Conservation (phyloP, 805 yeast genomes). For the Metschnikowia orientalis region DNA sequence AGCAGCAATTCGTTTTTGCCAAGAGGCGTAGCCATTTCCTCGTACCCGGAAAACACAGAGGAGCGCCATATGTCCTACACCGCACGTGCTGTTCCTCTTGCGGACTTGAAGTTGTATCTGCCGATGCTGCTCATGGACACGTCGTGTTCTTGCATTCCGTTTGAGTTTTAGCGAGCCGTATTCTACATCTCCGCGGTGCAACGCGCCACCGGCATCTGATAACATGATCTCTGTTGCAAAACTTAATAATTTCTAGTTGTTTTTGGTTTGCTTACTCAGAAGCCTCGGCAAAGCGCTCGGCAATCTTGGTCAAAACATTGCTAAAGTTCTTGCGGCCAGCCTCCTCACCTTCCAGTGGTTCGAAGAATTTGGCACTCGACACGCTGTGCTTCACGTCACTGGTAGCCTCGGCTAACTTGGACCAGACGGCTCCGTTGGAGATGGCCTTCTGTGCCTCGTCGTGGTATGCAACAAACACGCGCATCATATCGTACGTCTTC, state of each 20-base stretch:
- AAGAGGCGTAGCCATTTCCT: conserved; percentile 6
- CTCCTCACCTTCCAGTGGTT: conserved; percentile 87
- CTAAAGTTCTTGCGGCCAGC: conserved; percentile 75
- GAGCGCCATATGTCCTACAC: conserved; percentile 14
- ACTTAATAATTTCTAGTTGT: conserved; percentile 7
- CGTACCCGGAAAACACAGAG: too few species aligned
- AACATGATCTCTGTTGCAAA: conserved; percentile 5
- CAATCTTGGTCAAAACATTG: conserved; percentile 65
- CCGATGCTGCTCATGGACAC: too few species aligned
- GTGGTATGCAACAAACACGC: conserved; percentile 81
- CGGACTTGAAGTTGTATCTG: conserved; percentile 6
- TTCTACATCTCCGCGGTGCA: too few species aligned
- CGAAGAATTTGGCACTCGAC: conserved; percentile 91
- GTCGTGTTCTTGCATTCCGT: too few species aligned
- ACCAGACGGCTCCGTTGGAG: conserved; percentile 91
- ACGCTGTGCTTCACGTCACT: conserved; percentile 89
- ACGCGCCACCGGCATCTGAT: too few species aligned
- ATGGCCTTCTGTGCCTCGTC: conserved; percentile 98
- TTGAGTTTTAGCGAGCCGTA: too few species aligned
- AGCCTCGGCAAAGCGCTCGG: conserved; percentile 93
- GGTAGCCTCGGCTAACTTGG: conserved; percentile 84
- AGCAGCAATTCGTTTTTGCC: conserved; percentile 15
- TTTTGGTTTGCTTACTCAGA: conserved; percentile 54
- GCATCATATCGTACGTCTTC: conserved; percentile 99
- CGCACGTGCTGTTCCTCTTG: conserved; percentile 13